Conservation (phyloP, 2,329 filamentous ascomycete genomes). For the Akanthomyces uredinophilus region DNA sequence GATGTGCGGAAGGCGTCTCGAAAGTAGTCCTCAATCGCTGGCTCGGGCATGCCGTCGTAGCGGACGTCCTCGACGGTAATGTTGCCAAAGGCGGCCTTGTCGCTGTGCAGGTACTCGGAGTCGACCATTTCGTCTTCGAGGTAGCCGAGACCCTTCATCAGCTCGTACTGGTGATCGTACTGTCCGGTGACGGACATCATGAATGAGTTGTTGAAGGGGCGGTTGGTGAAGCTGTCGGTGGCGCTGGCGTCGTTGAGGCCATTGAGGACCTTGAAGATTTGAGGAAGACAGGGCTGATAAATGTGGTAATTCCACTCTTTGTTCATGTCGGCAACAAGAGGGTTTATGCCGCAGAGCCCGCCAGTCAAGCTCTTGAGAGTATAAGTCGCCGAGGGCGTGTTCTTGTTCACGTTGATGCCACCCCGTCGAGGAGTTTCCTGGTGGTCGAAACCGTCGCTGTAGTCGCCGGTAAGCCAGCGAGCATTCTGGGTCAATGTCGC, state of each 20-base stretch:
- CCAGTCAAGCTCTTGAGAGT: conserved; percentile 39
- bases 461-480: conserved; percentile 33
- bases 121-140: conserved; percentile 23
- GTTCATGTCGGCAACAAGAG: conserved; percentile 38
- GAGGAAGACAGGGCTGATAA: conserved; percentile 41
- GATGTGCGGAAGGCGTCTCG: conserved; percentile 27
- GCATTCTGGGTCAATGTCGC: conserved; percentile 27
- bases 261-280: conserved; percentile 32
- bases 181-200: conserved; percentile 29
- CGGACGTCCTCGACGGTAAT: conserved; percentile 28
- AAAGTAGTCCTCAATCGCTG: conserved; percentile 29
- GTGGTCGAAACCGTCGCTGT: conserved; percentile 30
- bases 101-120: conserved; percentile 27
- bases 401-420: conserved; percentile 37
- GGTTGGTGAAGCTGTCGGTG: conserved; percentile 20
- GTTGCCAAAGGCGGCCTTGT: conserved; percentile 25
- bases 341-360: conserved; percentile 36
- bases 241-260: conserved; percentile 13
- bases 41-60: conserved; percentile 30
- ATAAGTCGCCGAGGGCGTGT: conserved; percentile 37
- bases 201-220: conserved; percentile 28
- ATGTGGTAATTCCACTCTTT: conserved; percentile 36
- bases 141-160: conserved; percentile 29
- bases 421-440: conserved; percentile 24
- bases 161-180: conserved; percentile 29